Evolutionary conservation across 2,329 filamentous ascomycete species (phyloP).

Genomic region (Colletotrichum ledebouriae): DNA sequence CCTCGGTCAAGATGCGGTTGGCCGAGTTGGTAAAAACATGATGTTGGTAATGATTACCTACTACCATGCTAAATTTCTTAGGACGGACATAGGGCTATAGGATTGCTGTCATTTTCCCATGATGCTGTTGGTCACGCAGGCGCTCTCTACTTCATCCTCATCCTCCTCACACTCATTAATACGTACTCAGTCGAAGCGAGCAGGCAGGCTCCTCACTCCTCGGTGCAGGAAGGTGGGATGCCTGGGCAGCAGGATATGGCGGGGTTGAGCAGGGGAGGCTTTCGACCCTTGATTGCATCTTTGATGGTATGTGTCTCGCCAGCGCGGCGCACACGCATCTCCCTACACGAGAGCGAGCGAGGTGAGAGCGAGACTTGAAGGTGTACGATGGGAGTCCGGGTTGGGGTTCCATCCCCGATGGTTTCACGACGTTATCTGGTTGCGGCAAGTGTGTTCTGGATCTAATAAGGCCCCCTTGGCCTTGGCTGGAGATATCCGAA

Average conservation of each 20-base stretch:
- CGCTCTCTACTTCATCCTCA: not conserved
- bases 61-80: slow-evolving; percentile 3
- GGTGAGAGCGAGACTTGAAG: slow-evolving; percentile 17
- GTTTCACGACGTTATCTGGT: slow-evolving; percentile 30
- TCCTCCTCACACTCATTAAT: not conserved
- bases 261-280: slow-evolving; percentile 33
- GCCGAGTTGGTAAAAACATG: slow-evolving; percentile 14
- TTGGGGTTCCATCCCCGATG: not conserved
- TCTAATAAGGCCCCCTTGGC: slow-evolving; percentile 7
- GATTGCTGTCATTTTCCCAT: not conserved
- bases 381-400: not conserved
- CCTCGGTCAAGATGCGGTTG: slow-evolving; percentile 27
- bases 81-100: not conserved
- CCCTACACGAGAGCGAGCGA: not conserved
- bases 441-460: slow-evolving; percentile 14
- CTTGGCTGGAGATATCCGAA: slow-evolving; percentile 10
- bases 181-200: not conserved
- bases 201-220: not conserved
- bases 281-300: slow-evolving; percentile 36
- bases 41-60: slow-evolving; percentile 1
- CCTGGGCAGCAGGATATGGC: slow-evolving; percentile 39
- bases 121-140: not conserved
- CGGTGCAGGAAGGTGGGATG: slow-evolving; percentile 30
- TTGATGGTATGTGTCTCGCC: slow-evolving; percentile 32
- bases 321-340: slow-evolving; percentile 14